Conservation (phyloP, 208 protist genomes). For the Strigomonas culicis region DNA sequence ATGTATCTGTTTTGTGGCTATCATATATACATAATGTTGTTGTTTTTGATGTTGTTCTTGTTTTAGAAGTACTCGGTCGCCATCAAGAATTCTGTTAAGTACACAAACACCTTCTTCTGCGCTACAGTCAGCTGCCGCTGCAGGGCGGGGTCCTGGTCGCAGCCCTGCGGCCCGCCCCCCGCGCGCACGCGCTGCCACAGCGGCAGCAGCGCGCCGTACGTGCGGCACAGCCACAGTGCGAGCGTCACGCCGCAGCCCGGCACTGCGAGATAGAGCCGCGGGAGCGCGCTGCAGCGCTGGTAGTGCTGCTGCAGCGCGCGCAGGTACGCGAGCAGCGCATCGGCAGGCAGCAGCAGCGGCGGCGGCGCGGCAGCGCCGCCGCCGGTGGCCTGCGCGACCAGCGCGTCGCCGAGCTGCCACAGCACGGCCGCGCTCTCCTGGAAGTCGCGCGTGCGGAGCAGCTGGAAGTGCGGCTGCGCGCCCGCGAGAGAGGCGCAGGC, state of each 20-base stretch:
- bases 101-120: slow-evolving; percentile 66
- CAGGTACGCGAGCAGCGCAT: background rate
- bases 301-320: background rate
- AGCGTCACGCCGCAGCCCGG: background rate
- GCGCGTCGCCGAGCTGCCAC: background rate
- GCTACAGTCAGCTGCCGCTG: slow-evolving; percentile 30
- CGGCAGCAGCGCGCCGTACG: background rate
- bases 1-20: slow-evolving; percentile 1
- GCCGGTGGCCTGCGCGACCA: background rate
- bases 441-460: slow-evolving; percentile 4
- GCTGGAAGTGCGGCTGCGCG: background rate
- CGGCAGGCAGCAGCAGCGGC: background rate
- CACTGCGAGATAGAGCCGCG: background rate
- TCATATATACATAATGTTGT: too few species aligned
- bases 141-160: slow-evolving; percentile 12
- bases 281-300: background rate
- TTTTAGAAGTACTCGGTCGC: slow-evolving; percentile 45
- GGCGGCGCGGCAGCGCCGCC: background rate
- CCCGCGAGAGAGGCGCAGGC: background rate
- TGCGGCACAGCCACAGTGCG: background rate
- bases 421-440: slow-evolving; percentile 4
- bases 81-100: slow-evolving; percentile 70
- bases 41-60: background rate
- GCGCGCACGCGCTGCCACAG: background rate
- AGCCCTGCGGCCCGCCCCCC: background rate